A percentile compares a stretch with the other conserved stretches of the same genome.
Conservation (phyloP, 768 basidiomycete species). For the Auriculariales sp. region DNA sequence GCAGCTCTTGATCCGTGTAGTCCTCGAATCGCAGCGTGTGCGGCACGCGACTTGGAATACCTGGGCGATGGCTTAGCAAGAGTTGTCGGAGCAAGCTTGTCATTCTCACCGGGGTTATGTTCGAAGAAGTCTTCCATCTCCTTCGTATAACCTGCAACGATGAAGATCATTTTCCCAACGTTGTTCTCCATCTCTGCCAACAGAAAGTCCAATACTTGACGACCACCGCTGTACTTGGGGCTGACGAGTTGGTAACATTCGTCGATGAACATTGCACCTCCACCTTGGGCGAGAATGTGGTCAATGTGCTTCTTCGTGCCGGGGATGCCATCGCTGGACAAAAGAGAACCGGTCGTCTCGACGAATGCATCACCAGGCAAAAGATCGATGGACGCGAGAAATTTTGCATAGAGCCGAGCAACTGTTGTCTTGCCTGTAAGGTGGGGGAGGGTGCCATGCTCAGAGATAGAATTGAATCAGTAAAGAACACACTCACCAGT, state of each 20-base stretch:
- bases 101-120: constrained; percentile 60
- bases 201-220: constrained; percentile 50
- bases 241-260: constrained; percentile 55
- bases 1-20: constrained; percentile 42
- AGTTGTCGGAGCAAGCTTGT: no score
- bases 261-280: constrained; percentile 55
- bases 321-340: constrained; percentile 41
- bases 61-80: no score
- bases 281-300: constrained; percentile 32
- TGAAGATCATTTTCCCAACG: constrained; percentile 48
- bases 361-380: constrained; percentile 38
- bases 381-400: constrained; percentile 38
- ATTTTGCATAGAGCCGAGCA: constrained; percentile 47
- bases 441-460: background rate
- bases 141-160: constrained; percentile 54
- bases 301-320: constrained; percentile 37
- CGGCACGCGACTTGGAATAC: constrained; percentile 53
- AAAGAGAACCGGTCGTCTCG: constrained; percentile 47
- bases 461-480: background rate
- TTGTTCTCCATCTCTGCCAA: constrained; percentile 66
- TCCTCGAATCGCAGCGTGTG: constrained; percentile 43
- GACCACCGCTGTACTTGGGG: constrained; percentile 7
- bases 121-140: constrained; percentile 71
- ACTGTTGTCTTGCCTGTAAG: constrained; percentile 64
- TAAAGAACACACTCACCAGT: constrained; percentile 34